Evolutionary conservation across 2,329 filamentous ascomycete species (phyloP).

Genomic region (Stachybotrys chartarum): DNA sequence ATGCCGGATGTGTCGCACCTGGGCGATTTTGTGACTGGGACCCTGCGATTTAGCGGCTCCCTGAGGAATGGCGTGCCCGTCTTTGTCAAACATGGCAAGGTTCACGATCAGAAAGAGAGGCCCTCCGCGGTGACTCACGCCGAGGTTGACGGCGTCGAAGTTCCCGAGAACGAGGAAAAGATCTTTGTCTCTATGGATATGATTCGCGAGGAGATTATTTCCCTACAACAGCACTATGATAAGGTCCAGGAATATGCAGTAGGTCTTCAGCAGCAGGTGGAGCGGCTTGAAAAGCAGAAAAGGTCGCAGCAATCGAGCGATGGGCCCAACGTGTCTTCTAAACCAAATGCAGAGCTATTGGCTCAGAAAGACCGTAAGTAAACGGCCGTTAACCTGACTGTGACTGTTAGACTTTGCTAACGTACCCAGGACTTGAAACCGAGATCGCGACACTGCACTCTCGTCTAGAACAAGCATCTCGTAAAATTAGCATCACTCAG

Average conservation of each 20-base stretch:
- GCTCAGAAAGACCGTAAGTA: conserved; percentile 51
- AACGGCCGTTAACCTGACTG: accelerated
- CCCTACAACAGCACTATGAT: conserved; percentile 49
- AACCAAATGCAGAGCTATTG: conserved; percentile 35
- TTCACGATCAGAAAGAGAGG: conserved; percentile 34
- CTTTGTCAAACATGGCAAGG: conserved; percentile 46
- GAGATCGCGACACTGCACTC: conserved; percentile 53
- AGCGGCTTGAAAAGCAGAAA: conserved; percentile 41
- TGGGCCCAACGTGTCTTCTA: conserved; percentile 33
- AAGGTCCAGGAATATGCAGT: conserved; percentile 48
- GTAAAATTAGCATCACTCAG: conserved; percentile 54
- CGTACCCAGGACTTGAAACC: conserved; percentile 44
- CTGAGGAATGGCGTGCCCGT: conserved; percentile 47
- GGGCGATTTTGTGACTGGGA: conserved; percentile 50
- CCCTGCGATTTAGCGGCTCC: conserved; percentile 41
- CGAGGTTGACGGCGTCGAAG: conserved; percentile 40
- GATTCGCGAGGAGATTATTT: conserved; percentile 50
- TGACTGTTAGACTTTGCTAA: not conserved
- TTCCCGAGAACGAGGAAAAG: conserved; percentile 47
- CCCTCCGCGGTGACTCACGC: conserved; percentile 31
- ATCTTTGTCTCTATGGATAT: conserved; percentile 57
- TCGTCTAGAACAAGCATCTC: conserved; percentile 55
- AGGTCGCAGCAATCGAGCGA: conserved; percentile 34
- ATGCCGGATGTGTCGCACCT: conserved; percentile 47
- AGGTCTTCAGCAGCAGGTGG: conserved; percentile 43